phyloP scores from a whole-genome alignment of 495 filamentous ascomycete genomes.

The Beverwykella pulmonaria region DNA sequence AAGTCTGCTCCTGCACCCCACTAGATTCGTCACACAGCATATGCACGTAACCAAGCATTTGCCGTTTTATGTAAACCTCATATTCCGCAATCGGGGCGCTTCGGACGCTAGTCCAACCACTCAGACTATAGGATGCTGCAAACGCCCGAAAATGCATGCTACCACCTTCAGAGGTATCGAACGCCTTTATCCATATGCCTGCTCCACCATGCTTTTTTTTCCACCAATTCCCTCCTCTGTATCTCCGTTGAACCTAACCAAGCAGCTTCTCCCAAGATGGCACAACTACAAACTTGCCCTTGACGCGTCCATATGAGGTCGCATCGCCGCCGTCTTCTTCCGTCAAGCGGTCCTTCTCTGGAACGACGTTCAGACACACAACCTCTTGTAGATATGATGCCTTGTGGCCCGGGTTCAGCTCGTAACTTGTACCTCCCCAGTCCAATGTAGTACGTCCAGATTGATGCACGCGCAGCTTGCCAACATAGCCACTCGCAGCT shows the following conservation, averaged over 20 bases:
- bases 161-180: not conserved
- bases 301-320: slow-evolving; percentile 60
- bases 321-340: slow-evolving; percentile 50
- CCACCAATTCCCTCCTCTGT: not conserved
- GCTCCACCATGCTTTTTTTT: not conserved
- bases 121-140: not conserved
- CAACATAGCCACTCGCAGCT: slow-evolving; percentile 53
- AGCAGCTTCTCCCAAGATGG: slow-evolving; percentile 52
- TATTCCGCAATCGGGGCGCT: not conserved
- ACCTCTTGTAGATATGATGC: slow-evolving; percentile 43
- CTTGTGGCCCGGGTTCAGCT: slow-evolving; percentile 44
- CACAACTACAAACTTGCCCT: slow-evolving; percentile 60
- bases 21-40: slow-evolving; percentile 21
- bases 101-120: not conserved
- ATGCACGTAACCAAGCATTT: slow-evolving; percentile 3
- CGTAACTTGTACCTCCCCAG: slow-evolving; percentile 61
- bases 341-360: slow-evolving; percentile 52
- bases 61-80: not conserved
- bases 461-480: slow-evolving; percentile 61
- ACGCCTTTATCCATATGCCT: not conserved
- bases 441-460: slow-evolving; percentile 61
- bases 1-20: not conserved
- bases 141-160: not conserved
- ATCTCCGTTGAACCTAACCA: not conserved
- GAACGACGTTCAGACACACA: slow-evolving; percentile 43